A percentile compares a stretch with the other conserved stretches of the same genome.
phyloP scores from a whole-genome alignment of 169 alveolate genomes.

The Cyclospora cayetanensis region DNA sequence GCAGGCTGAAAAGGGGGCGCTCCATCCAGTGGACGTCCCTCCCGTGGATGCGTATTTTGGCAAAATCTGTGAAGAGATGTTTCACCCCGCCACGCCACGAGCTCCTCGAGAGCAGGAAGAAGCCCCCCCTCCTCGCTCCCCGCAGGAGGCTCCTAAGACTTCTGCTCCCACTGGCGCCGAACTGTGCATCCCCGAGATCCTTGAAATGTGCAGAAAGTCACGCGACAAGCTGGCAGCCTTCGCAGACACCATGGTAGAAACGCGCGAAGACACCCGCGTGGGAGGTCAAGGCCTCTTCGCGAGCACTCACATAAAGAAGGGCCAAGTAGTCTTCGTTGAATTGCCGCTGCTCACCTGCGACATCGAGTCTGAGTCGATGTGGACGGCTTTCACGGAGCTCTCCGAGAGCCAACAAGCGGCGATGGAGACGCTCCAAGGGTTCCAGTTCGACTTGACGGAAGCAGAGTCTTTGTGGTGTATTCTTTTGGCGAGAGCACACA shows the following conservation, averaged over 20 bases:
- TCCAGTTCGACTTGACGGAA: constrained; percentile 51
- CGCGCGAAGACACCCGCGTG: constrained; percentile 29
- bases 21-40: constrained; percentile 16
- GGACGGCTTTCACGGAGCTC: constrained; percentile 57
- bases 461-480: constrained; percentile 57
- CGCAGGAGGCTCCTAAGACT: neutral
- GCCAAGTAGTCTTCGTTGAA: constrained; percentile 52
- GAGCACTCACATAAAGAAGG: neutral
- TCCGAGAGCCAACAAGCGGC: constrained; percentile 44
- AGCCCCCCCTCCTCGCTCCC: no score
- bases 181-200: constrained; percentile 2
- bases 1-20: constrained; percentile 54
- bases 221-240: constrained; percentile 36
- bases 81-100: neutral
- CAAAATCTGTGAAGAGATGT: constrained; percentile 49
- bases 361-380: constrained; percentile 55
- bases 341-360: constrained; percentile 60
- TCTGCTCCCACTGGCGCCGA: neutral
- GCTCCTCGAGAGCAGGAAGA: no score
- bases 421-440: constrained; percentile 58
- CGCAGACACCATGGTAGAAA: constrained; percentile 18
- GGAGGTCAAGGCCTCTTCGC: constrained; percentile 65
- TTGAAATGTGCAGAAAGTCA: constrained; percentile 8
- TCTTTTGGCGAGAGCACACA: constrained; percentile 24
- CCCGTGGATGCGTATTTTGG: constrained; percentile 41